These are phyloP conservation scores for Talaromyces albobiverticillius DNA, from an alignment of 2,329 filamentous ascomycete genomes.

Conservation along the genomic window DNA sequence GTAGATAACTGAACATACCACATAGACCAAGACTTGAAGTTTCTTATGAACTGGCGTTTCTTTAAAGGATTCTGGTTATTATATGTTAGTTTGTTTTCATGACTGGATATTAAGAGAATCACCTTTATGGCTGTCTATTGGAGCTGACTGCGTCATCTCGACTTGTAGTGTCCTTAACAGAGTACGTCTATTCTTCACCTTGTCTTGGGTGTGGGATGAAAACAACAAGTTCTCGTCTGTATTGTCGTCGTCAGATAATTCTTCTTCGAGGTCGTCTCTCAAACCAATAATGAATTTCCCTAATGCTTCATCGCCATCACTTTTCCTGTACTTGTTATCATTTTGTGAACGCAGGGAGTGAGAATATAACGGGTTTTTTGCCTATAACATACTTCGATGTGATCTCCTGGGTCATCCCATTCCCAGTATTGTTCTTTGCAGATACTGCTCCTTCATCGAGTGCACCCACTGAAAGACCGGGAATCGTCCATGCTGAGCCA, in stretches of 20 bases:
- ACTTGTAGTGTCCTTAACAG: constrained; percentile 35
- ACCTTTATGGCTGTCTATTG: constrained; percentile 11
- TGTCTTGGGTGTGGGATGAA: constrained; percentile 19
- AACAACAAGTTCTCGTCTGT: constrained; percentile 23
- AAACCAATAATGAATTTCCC: constrained; percentile 44
- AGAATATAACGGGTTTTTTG: not conserved
- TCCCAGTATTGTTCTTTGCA: not conserved
- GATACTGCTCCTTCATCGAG: constrained; percentile 24
- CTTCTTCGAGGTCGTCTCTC: constrained; percentile 39
- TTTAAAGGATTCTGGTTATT: not conserved
- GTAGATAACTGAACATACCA: constrained; percentile 27
- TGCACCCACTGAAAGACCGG: constrained; percentile 26
- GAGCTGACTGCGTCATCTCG: constrained; percentile 22
- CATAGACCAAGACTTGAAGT: constrained; percentile 42
- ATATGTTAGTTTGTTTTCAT: constrained; percentile 1
- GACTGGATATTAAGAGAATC: not conserved
- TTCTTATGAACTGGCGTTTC: constrained; percentile 15
- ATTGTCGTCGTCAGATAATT: constrained; percentile 32
- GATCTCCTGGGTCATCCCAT: not conserved
- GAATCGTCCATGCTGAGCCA: constrained; percentile 46
- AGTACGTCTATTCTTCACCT: constrained; percentile 29
- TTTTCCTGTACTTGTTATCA: not conserved
- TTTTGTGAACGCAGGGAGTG: not conserved
- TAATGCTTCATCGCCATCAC: constrained; percentile 14
- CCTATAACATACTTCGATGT: not conserved